Conservation (phyloP, 768 basidiomycete genomes). For the Leccinum ochraceum region DNA sequence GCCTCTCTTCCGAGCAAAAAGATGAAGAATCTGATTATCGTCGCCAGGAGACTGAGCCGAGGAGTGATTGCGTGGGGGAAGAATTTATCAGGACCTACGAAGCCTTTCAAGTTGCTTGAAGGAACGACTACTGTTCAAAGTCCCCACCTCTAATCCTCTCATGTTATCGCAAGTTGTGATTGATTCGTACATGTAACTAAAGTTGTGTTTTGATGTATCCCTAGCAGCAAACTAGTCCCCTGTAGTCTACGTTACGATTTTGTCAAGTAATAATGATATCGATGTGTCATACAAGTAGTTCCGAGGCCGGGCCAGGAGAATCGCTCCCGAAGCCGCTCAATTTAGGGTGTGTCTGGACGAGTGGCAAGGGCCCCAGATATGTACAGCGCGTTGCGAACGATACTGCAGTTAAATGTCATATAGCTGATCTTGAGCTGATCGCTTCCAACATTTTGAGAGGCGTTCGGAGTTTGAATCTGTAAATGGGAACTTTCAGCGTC, state of each 20-base stretch:
- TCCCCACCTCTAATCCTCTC: conserved; percentile 8
- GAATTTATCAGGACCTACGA: conserved; percentile 21
- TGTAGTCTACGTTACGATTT: neutral
- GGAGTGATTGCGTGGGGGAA: conserved; percentile 34
- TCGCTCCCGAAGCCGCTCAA: too few species aligned
- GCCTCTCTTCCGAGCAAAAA: conserved; percentile 15
- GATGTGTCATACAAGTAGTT: too few species aligned
- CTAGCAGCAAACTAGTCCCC: conserved; percentile 21
- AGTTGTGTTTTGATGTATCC: conserved; percentile 24
- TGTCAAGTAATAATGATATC: neutral
- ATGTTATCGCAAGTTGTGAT: conserved; percentile 9
- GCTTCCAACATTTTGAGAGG: too few species aligned
- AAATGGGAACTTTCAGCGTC: too few species aligned
- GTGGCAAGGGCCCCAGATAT: too few species aligned
- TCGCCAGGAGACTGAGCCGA: conserved; percentile 30
- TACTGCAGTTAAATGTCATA: too few species aligned
- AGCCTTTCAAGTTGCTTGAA: neutral
- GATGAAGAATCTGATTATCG: conserved; percentile 21
- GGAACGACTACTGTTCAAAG: neutral
- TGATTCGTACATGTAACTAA: conserved; percentile 9
- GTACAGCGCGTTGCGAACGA: too few species aligned
- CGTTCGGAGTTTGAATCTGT: too few species aligned
- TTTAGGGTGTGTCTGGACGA: too few species aligned
- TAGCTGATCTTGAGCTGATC: too few species aligned
- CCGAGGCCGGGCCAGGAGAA: too few species aligned